Evolutionary conservation across 768 basidiomycete genomes (phyloP).

Genomic region (Macrolepiota fuliginosa): DNA sequence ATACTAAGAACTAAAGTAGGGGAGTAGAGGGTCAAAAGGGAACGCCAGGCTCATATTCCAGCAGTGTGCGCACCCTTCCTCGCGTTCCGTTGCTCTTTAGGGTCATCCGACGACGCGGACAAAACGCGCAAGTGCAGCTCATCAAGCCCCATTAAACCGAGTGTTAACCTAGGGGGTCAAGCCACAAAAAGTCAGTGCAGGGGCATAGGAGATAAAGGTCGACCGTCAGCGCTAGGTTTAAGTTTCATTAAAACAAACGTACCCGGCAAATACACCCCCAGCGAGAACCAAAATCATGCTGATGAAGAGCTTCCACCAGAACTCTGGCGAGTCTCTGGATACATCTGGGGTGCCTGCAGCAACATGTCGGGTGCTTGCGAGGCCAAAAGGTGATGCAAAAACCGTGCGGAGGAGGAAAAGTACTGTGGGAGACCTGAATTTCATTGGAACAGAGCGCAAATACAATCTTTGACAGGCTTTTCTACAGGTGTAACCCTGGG

Average conservation of each 20-base stretch:
- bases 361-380: slow-evolving; percentile 8
- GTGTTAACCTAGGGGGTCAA: slow-evolving; percentile 58
- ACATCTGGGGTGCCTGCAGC: slow-evolving; percentile 1
- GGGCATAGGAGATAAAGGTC: neutral
- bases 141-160: slow-evolving; percentile 93
- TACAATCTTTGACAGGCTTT: neutral
- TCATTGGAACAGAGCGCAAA: slow-evolving; percentile 15
- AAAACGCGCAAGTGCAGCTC: slow-evolving; percentile 88
- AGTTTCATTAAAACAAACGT: slow-evolving; percentile 19
- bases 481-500: neutral
- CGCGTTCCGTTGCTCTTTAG: slow-evolving; percentile 65
- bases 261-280: slow-evolving; percentile 95
- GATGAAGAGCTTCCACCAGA: slow-evolving; percentile 71
- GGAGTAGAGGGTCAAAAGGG: neutral
- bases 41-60: neutral
- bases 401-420: slow-evolving; percentile 24
- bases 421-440: slow-evolving; percentile 19
- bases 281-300: slow-evolving; percentile 70
- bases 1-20: slow-evolving; percentile 44
- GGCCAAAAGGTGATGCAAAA: slow-evolving; percentile 21
- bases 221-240: neutral
- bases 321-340: slow-evolving; percentile 52
- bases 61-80: slow-evolving; percentile 49
- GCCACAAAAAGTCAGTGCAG: neutral
- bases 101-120: slow-evolving; percentile 75